phyloP scores from a whole-genome alignment of 2,329 filamentous ascomycete genomes.

The Emergomyces africanus region DNA sequence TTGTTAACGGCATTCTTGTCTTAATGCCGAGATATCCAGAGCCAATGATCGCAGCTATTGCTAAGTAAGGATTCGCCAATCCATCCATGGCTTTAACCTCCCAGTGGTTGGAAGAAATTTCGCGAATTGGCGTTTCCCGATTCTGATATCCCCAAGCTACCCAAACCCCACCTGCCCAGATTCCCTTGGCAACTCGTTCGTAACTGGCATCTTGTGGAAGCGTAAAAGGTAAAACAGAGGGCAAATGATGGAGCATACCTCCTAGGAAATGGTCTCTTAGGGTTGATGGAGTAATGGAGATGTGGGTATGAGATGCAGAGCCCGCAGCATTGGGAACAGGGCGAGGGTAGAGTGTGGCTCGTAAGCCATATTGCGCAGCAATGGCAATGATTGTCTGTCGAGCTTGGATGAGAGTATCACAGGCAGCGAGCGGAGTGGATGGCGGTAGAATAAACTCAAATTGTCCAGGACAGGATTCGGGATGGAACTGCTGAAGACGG shows the following conservation, averaged over 20 bases:
- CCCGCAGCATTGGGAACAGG: constrained; percentile 47
- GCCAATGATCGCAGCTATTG: constrained; percentile 13
- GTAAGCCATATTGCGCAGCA: constrained; percentile 48
- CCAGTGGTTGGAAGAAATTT: constrained; percentile 13
- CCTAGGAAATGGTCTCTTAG: constrained; percentile 55
- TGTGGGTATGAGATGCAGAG: constrained; percentile 56
- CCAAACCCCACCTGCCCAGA: constrained; percentile 68
- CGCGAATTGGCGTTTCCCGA: constrained; percentile 15
- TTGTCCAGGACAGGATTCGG: constrained; percentile 60
- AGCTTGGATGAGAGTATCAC: constrained; percentile 59
- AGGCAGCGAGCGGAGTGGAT: constrained; percentile 49
- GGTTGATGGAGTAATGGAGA: constrained; percentile 46
- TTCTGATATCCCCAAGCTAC: constrained; percentile 64
- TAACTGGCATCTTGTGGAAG: constrained; percentile 57
- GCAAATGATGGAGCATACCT: constrained; percentile 54
- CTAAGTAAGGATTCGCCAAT: constrained; percentile 18
- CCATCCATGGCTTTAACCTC: constrained; percentile 18
- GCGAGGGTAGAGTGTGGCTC: constrained; percentile 62
- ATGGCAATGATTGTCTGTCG: constrained; percentile 55
- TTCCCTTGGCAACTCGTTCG: constrained; percentile 52
- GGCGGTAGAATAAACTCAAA: constrained; percentile 64
- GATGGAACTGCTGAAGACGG: constrained; percentile 57
- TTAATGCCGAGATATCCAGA: constrained; percentile 11
- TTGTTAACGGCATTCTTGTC: constrained; percentile 1
- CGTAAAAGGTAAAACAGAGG: constrained; percentile 55